Evolutionary conservation across 1,139 yeast species (phyloP).

Genomic region (Pneumocystis wakefieldiae): DNA sequence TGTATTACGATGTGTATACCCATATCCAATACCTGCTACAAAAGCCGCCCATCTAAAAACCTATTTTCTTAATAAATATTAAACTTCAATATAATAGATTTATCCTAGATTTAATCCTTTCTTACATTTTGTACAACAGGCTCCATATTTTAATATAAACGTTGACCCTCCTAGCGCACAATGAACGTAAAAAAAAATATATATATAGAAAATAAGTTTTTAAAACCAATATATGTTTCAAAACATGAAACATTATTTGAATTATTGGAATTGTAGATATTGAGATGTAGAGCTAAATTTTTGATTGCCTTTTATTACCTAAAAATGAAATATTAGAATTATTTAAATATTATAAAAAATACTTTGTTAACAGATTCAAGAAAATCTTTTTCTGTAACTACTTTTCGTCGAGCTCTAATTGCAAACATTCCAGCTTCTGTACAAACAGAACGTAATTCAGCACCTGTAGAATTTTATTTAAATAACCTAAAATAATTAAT

Average conservation of each 20-base stretch:
- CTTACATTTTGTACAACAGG: not conserved
- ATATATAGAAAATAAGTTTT: not conserved
- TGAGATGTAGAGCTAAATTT: constrained; percentile 72
- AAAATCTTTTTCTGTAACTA: constrained; percentile 94
- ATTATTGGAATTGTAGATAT: constrained; percentile 50
- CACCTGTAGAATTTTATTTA: constrained; percentile 36
- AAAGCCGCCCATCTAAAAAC: constrained; percentile 87
- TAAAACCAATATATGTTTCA: not conserved
- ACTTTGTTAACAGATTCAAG: constrained; percentile 95
- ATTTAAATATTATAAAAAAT: not conserved
- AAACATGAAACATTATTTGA: constrained; percentile 48
- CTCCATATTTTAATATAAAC: not conserved
- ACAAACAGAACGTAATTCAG: constrained; percentile 89
- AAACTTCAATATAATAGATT: not conserved
- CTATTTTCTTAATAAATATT: constrained; percentile 22
- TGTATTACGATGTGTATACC: constrained; percentile 68
- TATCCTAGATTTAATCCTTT: not conserved
- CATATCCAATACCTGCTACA: constrained; percentile 79
- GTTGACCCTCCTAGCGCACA: not conserved
- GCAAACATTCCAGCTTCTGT: constrained; percentile 99
- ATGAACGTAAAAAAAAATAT: not conserved
- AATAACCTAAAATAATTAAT: not conserved
- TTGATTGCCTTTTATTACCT: constrained; percentile 75
- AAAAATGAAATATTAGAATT: not conserved
- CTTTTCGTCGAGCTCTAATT: constrained; percentile 92